A percentile compares a stretch with the other conserved stretches of the same genome.
Conservation (phyloP, 768 basidiomycete species). For the Xerocomellus intermedius region DNA sequence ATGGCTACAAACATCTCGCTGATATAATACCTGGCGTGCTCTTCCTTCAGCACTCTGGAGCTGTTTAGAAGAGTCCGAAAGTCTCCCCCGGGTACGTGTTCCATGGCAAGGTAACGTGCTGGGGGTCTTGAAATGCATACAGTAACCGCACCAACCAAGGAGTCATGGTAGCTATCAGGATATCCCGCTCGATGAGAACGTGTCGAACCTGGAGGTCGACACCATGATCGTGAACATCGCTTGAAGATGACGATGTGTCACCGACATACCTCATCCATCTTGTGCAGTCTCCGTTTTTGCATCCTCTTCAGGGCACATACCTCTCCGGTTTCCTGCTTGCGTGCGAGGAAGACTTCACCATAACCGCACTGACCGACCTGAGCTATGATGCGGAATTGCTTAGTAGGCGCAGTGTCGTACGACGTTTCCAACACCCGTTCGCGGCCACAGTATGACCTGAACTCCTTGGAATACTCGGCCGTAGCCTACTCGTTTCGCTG, state of each 20-base stretch:
- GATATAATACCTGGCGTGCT: slow-evolving; percentile 96
- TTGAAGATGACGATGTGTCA: background rate
- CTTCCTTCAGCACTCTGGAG: slow-evolving; percentile 95
- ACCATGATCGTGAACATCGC: background rate
- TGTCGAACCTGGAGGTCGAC: slow-evolving; percentile 72
- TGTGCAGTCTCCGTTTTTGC: slow-evolving; percentile 89
- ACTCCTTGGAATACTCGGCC: slow-evolving; percentile 69
- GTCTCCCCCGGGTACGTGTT: slow-evolving; percentile 98
- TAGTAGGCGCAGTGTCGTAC: slow-evolving; percentile 89
- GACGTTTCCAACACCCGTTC: slow-evolving; percentile 92
- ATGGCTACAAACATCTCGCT: slow-evolving; percentile 97
- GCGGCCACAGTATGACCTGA: slow-evolving; percentile 89
- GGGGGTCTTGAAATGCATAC: slow-evolving; percentile 94
- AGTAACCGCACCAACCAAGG: slow-evolving; percentile 94
- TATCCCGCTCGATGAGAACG: slow-evolving; percentile 96
- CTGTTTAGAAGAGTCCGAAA: slow-evolving; percentile 98
- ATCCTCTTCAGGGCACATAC: slow-evolving; percentile 98
- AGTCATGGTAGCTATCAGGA: slow-evolving; percentile 94
- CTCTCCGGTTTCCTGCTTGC: slow-evolving; percentile 93
- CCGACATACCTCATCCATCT: slow-evolving; percentile 90
- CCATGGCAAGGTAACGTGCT: slow-evolving; percentile 98
- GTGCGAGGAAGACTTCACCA: slow-evolving; percentile 94
- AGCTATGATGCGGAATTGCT: slow-evolving; percentile 97
- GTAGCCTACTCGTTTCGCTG: slow-evolving; percentile 56
- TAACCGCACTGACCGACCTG: slow-evolving; percentile 99